Evolutionary conservation across 2,329 filamentous ascomycete genomes (phyloP), one percentile per base, ranked within the genome.

Genomic region (Penicillium sp.): DNA sequence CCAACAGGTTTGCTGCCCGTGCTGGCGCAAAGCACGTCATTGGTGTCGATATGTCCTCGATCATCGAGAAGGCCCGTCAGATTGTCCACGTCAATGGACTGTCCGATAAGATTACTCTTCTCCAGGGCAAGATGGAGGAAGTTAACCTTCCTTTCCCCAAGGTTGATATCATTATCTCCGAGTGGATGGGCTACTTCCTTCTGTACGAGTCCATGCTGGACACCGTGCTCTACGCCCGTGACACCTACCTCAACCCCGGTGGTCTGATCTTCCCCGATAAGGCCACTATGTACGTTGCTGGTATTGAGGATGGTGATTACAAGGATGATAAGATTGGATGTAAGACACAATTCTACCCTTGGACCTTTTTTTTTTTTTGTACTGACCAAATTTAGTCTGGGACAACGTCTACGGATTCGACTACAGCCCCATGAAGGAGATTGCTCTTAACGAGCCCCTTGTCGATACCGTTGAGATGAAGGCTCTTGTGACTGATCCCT

Each of bases 61-160:
- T 99, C 77, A 97, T 99, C 78, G 91, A 96, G 79, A 99, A 99
- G 83, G 94, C 94, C 42, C 87, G 87, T 70, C 90, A 97, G 81
- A 99, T 99, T 64, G 94, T 97, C 71, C 86, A 86, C 73, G 84
- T 83, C 66, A 99, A 99, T 76, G 92, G 93, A 67, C 86, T 99
- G 83, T 84, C 88, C 50, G 89, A 93, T 80, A 96, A 96, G 84
- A 97, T 99, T 75, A 97, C 94, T 50, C 85, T 99, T 57, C 85
- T 99, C 62, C 94, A 97, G 81, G 94, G 94, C 75, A 99, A 99
- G 85, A 99, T 99, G 94, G 94, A 99, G 81, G 94, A 99, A 80
- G 91, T 99, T 43, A 82, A 89, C 70, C 82, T 99, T 60, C 94
- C 94, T 19, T 96, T 89, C 77, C 88, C 91, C 70, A 90, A 97